Conservation (phyloP, 139 green algal species). For the Chlamydomonas applanata region DNA sequence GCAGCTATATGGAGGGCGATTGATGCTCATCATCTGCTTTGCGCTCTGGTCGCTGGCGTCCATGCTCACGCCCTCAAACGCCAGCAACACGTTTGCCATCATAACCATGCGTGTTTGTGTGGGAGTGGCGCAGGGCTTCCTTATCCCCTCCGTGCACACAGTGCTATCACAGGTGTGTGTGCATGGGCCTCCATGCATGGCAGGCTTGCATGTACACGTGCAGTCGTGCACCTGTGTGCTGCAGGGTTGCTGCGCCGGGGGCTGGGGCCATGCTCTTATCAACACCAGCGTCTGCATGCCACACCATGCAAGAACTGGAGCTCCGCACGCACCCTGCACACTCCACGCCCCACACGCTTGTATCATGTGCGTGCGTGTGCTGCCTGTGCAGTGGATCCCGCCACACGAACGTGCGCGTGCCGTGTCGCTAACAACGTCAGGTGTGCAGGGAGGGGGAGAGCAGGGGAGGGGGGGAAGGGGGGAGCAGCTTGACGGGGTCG, state of each 20-base stretch:
- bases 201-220: constrained; percentile 7
- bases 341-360: background rate
- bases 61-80: constrained; percentile 74
- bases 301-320: too few species aligned
- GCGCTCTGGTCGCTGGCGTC: constrained; percentile 72
- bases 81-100: constrained; percentile 28
- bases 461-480: too few species aligned
- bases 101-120: constrained; percentile 58
- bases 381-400: constrained; percentile 82
- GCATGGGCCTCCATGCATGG: background rate
- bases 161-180: constrained; percentile 72
- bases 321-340: background rate
- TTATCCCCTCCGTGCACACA: constrained; percentile 96
- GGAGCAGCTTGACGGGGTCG: too few species aligned
- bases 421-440: constrained; percentile 89
- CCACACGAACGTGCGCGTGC: constrained; percentile 82
- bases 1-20: constrained; percentile 81
- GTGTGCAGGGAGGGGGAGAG: too few species aligned
- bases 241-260: too few species aligned
- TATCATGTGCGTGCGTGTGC: too few species aligned
- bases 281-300: too few species aligned
- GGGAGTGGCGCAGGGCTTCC: constrained; percentile 86
- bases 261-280: too few species aligned
- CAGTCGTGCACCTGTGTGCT: too few species aligned
- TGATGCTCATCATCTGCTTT: constrained; percentile 83